Percentiles rank a stretch among this genome's conserved stretches.
Evolutionary conservation across 192 early-diverging fungal genomes (phyloP).

Genomic region (Linnemannia hyalina): DNA sequence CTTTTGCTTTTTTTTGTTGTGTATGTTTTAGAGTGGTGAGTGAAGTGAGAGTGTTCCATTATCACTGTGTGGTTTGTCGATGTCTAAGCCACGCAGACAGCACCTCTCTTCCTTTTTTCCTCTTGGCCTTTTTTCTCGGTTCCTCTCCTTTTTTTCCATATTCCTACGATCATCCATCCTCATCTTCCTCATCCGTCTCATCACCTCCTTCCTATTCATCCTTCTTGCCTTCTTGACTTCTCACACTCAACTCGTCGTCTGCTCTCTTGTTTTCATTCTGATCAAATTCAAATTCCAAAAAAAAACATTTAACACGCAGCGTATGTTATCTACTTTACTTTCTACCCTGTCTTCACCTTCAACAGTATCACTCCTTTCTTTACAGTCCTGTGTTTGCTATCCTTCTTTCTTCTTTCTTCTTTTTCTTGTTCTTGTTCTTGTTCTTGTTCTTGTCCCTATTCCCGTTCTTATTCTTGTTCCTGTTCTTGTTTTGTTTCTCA

Average conservation of each 20-base stretch:
- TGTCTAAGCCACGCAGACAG: background rate
- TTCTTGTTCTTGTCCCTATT: background rate
- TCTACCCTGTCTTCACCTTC: background rate
- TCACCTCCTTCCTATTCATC: background rate
- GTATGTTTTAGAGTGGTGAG: background rate
- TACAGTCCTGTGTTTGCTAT: too few relatives aligned
- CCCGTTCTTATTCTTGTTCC: constrained; percentile 10
- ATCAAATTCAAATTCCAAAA: background rate
- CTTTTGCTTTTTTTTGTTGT: background rate
- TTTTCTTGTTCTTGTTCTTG: constrained; percentile 7
- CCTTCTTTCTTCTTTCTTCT: background rate
- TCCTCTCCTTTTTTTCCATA: background rate
- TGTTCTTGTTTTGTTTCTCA: background rate
- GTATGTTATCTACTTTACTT: background rate
- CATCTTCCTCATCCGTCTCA: constrained; percentile 3
- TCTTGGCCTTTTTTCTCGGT: background rate
- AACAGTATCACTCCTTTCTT: background rate
- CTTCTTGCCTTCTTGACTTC: background rate
- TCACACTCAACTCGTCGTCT: background rate
- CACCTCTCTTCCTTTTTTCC: background rate
- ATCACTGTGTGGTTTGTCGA: background rate
- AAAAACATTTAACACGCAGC: background rate
- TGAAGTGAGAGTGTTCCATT: background rate
- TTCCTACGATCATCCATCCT: background rate
- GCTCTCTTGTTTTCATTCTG: background rate